These are phyloP conservation scores for Allantophomopsis cytisporea DNA, from an alignment of 2,329 filamentous ascomycete species.

Conservation along the genomic window DNA sequence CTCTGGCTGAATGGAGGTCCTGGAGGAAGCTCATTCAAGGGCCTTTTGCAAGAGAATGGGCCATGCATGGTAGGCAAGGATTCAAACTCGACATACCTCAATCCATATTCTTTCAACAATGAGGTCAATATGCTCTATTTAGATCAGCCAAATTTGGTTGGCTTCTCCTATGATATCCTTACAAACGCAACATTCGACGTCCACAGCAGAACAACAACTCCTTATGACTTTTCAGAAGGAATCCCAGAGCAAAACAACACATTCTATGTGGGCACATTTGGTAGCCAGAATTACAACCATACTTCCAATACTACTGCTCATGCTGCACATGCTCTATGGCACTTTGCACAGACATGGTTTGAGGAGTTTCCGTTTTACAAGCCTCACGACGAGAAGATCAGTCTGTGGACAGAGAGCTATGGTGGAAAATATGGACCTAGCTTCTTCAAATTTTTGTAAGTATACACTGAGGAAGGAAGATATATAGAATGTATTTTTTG, in stretches of 20 bases:
- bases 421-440: slow-evolving; percentile 53
- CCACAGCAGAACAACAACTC: not conserved
- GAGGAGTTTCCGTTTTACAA: slow-evolving; percentile 38
- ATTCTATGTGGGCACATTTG: slow-evolving; percentile 37
- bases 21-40: slow-evolving; percentile 44
- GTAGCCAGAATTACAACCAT: slow-evolving; percentile 24
- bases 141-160: slow-evolving; percentile 49
- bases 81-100: slow-evolving; percentile 27
- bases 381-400: slow-evolving; percentile 36
- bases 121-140: slow-evolving; percentile 33
- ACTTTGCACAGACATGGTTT: slow-evolving; percentile 41
- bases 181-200: slow-evolving; percentile 38
- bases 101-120: slow-evolving; percentile 48
- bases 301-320: slow-evolving; percentile 29
- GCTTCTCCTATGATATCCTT: slow-evolving; percentile 47
- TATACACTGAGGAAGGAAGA: slow-evolving; percentile 21
- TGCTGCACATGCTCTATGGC: slow-evolving; percentile 35
- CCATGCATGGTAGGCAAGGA: slow-evolving; percentile 21
- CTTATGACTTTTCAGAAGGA: slow-evolving; percentile 16
- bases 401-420: slow-evolving; percentile 53
- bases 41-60: slow-evolving; percentile 43
- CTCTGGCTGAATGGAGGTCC: slow-evolving; percentile 54
- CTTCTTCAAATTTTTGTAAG: slow-evolving; percentile 26
- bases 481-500: slow-evolving; percentile 24
- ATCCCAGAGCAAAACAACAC: slow-evolving; percentile 33